Evolutionary conservation across 2,329 filamentous ascomycete genomes (phyloP), one percentile per base, ranked within the genome.

Genomic region (Aspergillus quadricinctus): DNA sequence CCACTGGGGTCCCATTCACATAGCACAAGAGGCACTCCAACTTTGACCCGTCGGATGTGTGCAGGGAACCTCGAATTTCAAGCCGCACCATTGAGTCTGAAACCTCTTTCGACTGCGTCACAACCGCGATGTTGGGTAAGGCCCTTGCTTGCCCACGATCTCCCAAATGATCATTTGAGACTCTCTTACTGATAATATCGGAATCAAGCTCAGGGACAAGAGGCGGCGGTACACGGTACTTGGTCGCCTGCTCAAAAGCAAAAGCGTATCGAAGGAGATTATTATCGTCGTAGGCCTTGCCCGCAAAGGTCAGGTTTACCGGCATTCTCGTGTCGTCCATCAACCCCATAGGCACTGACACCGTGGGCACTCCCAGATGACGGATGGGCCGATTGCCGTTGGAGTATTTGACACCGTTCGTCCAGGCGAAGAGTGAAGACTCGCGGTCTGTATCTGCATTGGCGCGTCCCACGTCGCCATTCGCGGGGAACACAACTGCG

Each of bases 341-440:
- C 1, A 74, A 55, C 0, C 81, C 81, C 81, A 84, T 84, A 0
- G 80, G 77, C 0, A 83, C 79, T 0, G 75, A 80, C 1, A 84
- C 74, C 0, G 78, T 81, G 0, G 82, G 82, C 0, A 84, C 75
- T 0, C 82, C 82, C 2, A 83, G 69, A 53, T 84, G 81, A 10
- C 81, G 71, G 1, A 85, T 69, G 0, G 78, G 78, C 1, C 80
- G 70, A 52, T 83, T 83, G 0, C 81, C 81, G 54, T 83, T 81
- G 0, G 75, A 78, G 56, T 83, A 84, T 43, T 76, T 77, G 4
- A 83, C 76, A 0, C 82, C 82, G 49, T 83, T 81, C 28, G 71
- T 72, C 55, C 77, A 71, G 3, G 76, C 77, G 55, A 77, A 71
- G 9, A 62, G 56, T 11, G 76, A 71, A 31, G 64, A 61, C 6